phyloP scores from a whole-genome alignment of 2,329 filamentous ascomycete genomes.

The Dichotomopilus funicola region DNA sequence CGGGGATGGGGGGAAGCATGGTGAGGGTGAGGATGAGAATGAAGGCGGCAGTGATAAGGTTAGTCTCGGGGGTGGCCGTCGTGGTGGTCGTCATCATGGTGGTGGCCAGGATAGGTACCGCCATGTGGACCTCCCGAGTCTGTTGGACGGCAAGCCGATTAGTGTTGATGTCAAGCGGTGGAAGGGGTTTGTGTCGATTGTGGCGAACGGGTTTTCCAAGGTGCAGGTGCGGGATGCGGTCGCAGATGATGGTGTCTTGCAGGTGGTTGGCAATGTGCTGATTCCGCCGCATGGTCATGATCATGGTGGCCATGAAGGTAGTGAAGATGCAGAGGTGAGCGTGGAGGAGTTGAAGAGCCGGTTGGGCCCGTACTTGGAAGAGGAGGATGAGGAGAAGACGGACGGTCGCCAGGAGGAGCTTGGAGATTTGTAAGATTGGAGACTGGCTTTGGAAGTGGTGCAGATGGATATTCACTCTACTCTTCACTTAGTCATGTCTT shows the following conservation, averaged over 20 bases:
- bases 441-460: neutral
- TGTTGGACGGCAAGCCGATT: constrained; percentile 59
- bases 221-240: constrained; percentile 65
- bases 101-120: constrained; percentile 1
- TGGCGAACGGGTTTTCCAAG: constrained; percentile 65
- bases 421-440: constrained; percentile 8
- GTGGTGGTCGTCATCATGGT: constrained; percentile 17
- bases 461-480: neutral
- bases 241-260: constrained; percentile 74
- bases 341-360: constrained; percentile 19
- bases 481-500: neutral
- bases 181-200: constrained; percentile 63
- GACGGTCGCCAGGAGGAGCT: neutral
- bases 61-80: constrained; percentile 7
- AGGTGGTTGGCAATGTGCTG: constrained; percentile 65
- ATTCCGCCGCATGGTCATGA: constrained; percentile 62
- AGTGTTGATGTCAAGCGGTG: constrained; percentile 64
- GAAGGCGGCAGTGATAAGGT: constrained; percentile 28
- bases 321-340: constrained; percentile 36
- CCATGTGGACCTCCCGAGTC: constrained; percentile 65
- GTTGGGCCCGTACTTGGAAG: constrained; percentile 20
- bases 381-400: neutral
- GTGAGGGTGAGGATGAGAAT: constrained; percentile 27
- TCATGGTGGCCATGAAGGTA: constrained; percentile 27
- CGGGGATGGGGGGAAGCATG: constrained; percentile 28